Base-by-base conservation (phyloP, 140 eudicot genomes). In the Cichorium intybus region DNA sequence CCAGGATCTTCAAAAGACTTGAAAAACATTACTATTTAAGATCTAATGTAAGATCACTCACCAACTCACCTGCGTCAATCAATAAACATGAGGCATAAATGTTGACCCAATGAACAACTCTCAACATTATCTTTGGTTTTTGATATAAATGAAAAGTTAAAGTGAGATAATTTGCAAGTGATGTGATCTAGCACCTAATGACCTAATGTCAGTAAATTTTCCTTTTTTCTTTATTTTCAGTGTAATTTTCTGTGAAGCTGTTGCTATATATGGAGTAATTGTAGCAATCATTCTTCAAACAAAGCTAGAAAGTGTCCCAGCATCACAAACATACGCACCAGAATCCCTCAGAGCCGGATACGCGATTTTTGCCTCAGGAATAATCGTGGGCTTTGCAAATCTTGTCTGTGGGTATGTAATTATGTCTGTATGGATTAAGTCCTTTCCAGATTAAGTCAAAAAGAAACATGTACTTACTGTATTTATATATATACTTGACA, bases 311-410 rank as follows among this genome's bases (percentile, higher is more conserved):
- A 86, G 97, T 78, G 99, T 88, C 24, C 97, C 97, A 34, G 9
- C 84, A 65, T 79, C 95, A 34, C 90, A 75, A 75, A 79, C 80
- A n/a, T 75, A 88, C 58, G 93, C 79, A 60, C 81, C 99, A 28
- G 99, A 93, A 72, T 88, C 99, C 75, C 82, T 93, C 57, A 86
- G 99, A 83, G 99, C 97, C 41, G 99, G 99, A 77, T 93, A 93
- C 64, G 96, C 99, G 3, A 93, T 93, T 50, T 93, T 93, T 73
- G 93, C 97, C 11, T 88, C 97, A 1, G 99, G 99, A 47, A 88
- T 93, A 3, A 93, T 93, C 33, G 99, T 93, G 67, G 99, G 99
- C 52, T 93, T 88, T 62, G 99, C 99, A 50, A 93, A 93, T 62
- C 99, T 93, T 66, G 97, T 93, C 46, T 93, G 99, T 53, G 99